These are phyloP conservation scores for Dactylellina parvicollis DNA, from an alignment of 2,329 filamentous ascomycete species.

Conservation along the genomic window DNA sequence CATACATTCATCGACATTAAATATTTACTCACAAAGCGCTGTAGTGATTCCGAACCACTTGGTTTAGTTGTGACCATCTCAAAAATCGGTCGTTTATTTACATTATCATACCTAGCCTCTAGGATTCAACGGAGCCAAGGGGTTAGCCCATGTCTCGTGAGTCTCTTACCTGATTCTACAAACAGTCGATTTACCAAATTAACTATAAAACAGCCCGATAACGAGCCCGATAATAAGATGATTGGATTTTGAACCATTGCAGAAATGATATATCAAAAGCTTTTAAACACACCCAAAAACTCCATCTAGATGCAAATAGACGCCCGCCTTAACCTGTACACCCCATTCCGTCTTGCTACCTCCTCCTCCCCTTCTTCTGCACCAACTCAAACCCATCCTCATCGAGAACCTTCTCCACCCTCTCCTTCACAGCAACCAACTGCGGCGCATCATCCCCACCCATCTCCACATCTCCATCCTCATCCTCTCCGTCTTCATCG, in stretches of 20 bases:
- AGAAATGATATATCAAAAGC: neutral
- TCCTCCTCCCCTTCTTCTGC: conserved; percentile 55
- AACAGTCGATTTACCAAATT: too few relatives aligned
- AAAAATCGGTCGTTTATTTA: too few relatives aligned
- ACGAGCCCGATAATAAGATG: too few relatives aligned
- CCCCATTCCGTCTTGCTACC: neutral
- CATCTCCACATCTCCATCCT: conserved; percentile 67
- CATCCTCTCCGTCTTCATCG: conserved; percentile 69
- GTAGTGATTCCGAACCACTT: too few relatives aligned
- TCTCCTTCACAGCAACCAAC: conserved; percentile 70
- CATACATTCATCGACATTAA: too few relatives aligned
- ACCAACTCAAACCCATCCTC: conserved; percentile 75
- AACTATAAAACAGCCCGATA: too few relatives aligned
- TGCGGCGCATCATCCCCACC: conserved; percentile 76
- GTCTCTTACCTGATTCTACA: too few relatives aligned
- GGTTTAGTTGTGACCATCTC: too few relatives aligned
- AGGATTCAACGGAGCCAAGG: too few relatives aligned
- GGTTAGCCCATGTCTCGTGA: too few relatives aligned
- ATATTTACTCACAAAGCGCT: too few relatives aligned
- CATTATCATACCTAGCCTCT: too few relatives aligned
- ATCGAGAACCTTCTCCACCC: conserved; percentile 75
- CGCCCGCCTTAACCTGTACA: neutral
- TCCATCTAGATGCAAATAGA: conserved; percentile 10
- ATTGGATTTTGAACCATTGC: neutral
- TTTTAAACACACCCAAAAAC: neutral